Evolutionary conservation across 1,284 basidiomycete genomes (phyloP), one percentile per base, ranked within the genome.

Genomic region (Ganoderma sp.): DNA sequence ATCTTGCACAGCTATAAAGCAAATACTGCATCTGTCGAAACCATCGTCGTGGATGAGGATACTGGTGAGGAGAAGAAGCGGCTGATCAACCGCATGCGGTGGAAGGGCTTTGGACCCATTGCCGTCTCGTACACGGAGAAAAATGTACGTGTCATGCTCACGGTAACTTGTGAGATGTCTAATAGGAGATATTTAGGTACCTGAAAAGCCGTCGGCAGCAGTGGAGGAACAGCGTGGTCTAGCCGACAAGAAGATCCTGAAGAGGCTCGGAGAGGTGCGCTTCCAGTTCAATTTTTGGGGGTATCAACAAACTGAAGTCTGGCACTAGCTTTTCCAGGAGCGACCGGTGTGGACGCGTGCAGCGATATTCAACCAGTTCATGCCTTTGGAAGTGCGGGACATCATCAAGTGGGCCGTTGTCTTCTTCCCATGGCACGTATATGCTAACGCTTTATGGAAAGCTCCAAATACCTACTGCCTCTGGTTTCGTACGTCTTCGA

Each of bases 281-380:
- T 56, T 19, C 50, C 82, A 69, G 42, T 5, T 42, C 12, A 50
- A 41, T 41, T 32, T 43, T 6, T 43, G 25, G n/a, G 7, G 4
- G 34, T 22, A 32, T 22, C 19, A 9, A 15, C 4, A 17, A 22
- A n/a, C 28, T 63, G 5, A 62, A 39, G 32, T 34, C 5, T 1
- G 15, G 6, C 56, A 22, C 54, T 68, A 93, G 91, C 79, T 87
- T 34, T 91, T 93, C 71, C 79, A 83, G 56, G 82, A 91, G 69
- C 86, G 97, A 28, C 95, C 97, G 0, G 83, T 98, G 22, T 99
- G 97, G 97, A 93, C 94, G 1, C 87, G 96, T 15, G 84, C 87
- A 64, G 93, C 93, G 0, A 81, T 99, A 8, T 86, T 94, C 69
- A 96, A 95, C 72, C 94, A 96, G 73, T 88, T 98, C 67, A 82